These are phyloP conservation scores for Lumnitzera littorea DNA, from an alignment of 345 rosid species.

Conservation along the genomic window DNA sequence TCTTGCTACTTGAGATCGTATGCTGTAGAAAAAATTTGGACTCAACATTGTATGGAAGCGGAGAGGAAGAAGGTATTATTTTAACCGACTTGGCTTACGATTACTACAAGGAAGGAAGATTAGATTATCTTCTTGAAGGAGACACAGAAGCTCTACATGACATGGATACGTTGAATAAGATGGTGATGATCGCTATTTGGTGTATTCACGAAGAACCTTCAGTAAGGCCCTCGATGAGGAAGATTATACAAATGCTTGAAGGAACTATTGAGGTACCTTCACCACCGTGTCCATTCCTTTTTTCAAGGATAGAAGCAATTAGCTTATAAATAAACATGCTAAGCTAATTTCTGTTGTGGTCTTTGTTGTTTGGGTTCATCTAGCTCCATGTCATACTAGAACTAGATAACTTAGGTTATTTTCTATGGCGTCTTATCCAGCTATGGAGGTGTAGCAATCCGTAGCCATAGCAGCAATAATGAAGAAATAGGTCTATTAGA, in stretches of 20 bases:
- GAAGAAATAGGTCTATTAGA: too few species aligned
- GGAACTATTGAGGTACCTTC: slow-evolving; percentile 24
- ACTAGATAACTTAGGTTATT: too few species aligned
- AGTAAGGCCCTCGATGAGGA: slow-evolving; percentile 37
- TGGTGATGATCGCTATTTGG: slow-evolving; percentile 35
- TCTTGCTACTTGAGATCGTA: slow-evolving; percentile 23
- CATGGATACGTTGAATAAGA: slow-evolving; percentile 12
- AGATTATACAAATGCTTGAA: slow-evolving; percentile 43
- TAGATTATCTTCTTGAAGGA: slow-evolving; percentile 19
- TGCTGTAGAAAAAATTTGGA: slow-evolving; percentile 9
- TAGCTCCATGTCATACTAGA: too few species aligned
- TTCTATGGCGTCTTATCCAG: too few species aligned
- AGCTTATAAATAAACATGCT: too few species aligned
- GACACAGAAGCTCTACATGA: slow-evolving; percentile 9
- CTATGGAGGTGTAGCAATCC: too few species aligned
- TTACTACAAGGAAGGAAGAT: slow-evolving; percentile 22
- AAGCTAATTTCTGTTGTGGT: too few species aligned
- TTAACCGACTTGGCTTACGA: slow-evolving; percentile 41
- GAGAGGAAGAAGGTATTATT: slow-evolving; percentile 23
- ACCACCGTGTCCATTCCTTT: slow-evolving; percentile 15
- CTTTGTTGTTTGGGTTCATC: too few species aligned
- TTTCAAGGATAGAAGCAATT: too few species aligned
- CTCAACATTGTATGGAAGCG: neutral
- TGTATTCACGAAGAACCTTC: slow-evolving; percentile 38
- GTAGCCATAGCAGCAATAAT: too few species aligned